Percentiles rank a stretch among this genome's conserved stretches.
These are phyloP conservation scores for Globisporangium viniferum DNA, from an alignment of 352 stramenopile species.

Conservation along the genomic window DNA sequence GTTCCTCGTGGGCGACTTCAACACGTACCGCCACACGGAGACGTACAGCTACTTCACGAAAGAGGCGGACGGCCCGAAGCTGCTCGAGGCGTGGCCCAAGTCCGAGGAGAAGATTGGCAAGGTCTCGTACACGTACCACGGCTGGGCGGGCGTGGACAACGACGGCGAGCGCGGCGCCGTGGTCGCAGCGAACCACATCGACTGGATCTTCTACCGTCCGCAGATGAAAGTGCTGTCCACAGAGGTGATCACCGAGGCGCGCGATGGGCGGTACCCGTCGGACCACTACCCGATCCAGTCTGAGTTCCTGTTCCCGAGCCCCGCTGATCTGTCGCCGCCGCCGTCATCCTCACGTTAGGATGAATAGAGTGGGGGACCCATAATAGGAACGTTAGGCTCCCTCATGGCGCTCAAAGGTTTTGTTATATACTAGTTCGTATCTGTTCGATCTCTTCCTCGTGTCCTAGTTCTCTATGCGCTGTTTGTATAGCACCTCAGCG, in stretches of 20 bases:
- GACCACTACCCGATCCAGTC: constrained; percentile 87
- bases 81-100: constrained; percentile 74
- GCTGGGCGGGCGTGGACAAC: constrained; percentile 82
- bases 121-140: constrained; percentile 86
- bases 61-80: constrained; percentile 46
- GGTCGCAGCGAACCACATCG: constrained; percentile 79
- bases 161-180: constrained; percentile 66
- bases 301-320: constrained; percentile 72
- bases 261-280: constrained; percentile 77
- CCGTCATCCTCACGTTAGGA: background rate
- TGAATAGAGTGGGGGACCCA: background rate
- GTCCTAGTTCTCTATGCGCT: constrained; percentile 19
- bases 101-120: constrained; percentile 61
- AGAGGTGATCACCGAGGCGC: constrained; percentile 81
- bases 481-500: constrained; percentile 39
- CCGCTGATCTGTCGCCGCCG: constrained; percentile 50
- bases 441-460: background rate
- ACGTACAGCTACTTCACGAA: constrained; percentile 84
- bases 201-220: constrained; percentile 87
- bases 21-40: constrained; percentile 78
- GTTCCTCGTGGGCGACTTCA: constrained; percentile 84
- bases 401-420: background rate
- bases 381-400: background rate
- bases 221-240: constrained; percentile 71
- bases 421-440: constrained; percentile 2